Evolutionary conservation across 2,329 filamentous ascomycete genomes (phyloP).

Genomic region (Apiospora hydei): DNA sequence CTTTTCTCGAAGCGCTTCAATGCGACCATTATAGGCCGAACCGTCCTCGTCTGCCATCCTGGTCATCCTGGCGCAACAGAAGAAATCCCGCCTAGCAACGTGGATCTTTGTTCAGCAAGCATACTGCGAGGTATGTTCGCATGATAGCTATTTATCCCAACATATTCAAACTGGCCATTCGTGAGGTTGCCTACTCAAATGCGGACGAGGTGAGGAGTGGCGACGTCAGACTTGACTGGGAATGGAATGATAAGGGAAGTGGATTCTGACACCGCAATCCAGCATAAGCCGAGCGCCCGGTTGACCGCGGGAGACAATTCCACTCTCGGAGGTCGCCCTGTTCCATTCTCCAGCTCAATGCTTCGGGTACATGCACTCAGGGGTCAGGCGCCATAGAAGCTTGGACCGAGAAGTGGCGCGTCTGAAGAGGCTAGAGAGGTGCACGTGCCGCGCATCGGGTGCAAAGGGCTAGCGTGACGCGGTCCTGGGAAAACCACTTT

Average conservation of each 20-base stretch:
- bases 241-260: conserved; percentile 17
- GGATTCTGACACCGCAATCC: not conserved
- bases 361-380: not conserved
- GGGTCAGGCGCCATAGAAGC: not conserved
- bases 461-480: conserved; percentile 11
- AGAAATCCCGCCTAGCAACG: not conserved
- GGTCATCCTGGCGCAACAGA: not conserved
- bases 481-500: conserved; percentile 6
- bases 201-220: conserved; percentile 3
- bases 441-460: not conserved
- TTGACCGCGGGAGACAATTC: not conserved
- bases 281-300: conserved; percentile 16
- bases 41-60: not conserved
- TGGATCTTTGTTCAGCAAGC: not conserved
- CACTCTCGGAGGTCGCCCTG: conserved; percentile 31
- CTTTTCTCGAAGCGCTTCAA: conserved; percentile 63
- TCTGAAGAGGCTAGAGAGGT: not conserved
- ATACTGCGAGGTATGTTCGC: not conserved
- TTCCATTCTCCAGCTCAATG: conserved; percentile 25
- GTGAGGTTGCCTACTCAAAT: not conserved
- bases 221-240: not conserved
- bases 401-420: not conserved
- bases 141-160: not conserved
- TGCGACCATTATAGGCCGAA: conserved; percentile 60
- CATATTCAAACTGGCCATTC: not conserved